A percentile compares a stretch with the other conserved stretches of the same genome.
These are phyloP conservation scores for Daldinia loculata DNA, from an alignment of 495 filamentous ascomycete species.

Conservation along the genomic window DNA sequence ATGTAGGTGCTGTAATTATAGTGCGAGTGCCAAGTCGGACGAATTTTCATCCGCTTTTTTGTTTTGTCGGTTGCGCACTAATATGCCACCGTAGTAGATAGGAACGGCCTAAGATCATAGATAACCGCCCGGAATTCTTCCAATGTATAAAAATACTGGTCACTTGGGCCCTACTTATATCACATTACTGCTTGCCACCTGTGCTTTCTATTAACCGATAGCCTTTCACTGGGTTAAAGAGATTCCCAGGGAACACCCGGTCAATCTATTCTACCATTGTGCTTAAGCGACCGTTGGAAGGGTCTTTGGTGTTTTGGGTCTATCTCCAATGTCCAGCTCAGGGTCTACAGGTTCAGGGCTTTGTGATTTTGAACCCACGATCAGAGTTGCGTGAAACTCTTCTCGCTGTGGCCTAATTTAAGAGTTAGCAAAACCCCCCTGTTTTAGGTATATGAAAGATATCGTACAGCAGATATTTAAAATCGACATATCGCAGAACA, in stretches of 20 bases:
- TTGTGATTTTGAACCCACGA: slow-evolving; percentile 10
- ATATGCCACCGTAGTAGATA: too few relatives aligned
- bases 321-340: slow-evolving; percentile 17
- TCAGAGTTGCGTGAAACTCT: slow-evolving; percentile 20
- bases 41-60: too few relatives aligned
- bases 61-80: too few relatives aligned
- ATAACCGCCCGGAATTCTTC: too few relatives aligned
- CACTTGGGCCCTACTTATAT: too few relatives aligned
- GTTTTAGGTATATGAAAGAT: not conserved
- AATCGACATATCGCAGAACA: slow-evolving; percentile 38
- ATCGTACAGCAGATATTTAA: slow-evolving; percentile 42
- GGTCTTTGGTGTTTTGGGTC: slow-evolving; percentile 11
- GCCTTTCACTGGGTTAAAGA: not conserved
- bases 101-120: too few relatives aligned
- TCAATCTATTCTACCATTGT: not conserved
- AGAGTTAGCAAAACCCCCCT: slow-evolving; percentile 5
- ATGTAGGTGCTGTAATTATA: too few relatives aligned
- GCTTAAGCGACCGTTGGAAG: not conserved
- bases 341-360: slow-evolving; percentile 6
- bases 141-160: too few relatives aligned
- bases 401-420: slow-evolving; percentile 27
- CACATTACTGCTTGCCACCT: too few relatives aligned
- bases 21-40: too few relatives aligned
- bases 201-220: not conserved
- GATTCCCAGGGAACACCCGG: not conserved